Percentiles rank a stretch among this genome's conserved stretches.
phyloP scores from a whole-genome alignment of 495 filamentous ascomycete genomes.

The Penicillium samsonianum region DNA sequence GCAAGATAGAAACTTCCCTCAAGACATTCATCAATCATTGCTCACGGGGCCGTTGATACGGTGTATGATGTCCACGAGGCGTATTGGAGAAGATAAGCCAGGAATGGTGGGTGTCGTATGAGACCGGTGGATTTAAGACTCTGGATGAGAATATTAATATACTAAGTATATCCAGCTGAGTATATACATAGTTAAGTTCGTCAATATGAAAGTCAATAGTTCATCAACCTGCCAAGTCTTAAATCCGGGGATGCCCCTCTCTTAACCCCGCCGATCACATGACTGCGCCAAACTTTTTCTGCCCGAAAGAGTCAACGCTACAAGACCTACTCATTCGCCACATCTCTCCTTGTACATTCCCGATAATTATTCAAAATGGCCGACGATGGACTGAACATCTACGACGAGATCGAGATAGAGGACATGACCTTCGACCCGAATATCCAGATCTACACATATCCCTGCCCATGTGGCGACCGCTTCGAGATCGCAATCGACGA shows the following conservation, averaged over 20 bases:
- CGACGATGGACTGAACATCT: constrained; percentile 71
- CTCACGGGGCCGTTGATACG: no score
- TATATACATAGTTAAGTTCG: not conserved
- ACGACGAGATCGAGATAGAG: constrained; percentile 99
- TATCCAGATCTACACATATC: constrained; percentile 88
- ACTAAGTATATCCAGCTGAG: no score
- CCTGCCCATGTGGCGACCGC: constrained; percentile 94
- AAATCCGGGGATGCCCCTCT: constrained; percentile 2
- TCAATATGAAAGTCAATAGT: not conserved
- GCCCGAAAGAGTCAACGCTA: not conserved
- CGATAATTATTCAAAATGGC: constrained; percentile 51
- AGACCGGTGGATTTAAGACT: no score
- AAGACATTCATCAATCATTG: no score
- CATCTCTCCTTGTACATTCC: constrained; percentile 1
- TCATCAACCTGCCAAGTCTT: not conserved
- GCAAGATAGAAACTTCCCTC: no score
- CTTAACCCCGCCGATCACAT: constrained; percentile 30
- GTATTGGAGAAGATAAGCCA: no score
- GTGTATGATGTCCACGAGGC: no score
- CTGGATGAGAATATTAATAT: no score
- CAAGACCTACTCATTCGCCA: constrained; percentile 8
- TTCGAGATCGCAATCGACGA: constrained; percentile 91
- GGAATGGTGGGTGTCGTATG: no score
- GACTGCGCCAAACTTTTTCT: constrained; percentile 34
- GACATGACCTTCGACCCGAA: constrained; percentile 92